Conservation (phyloP, 1,139 yeast genomes). For the Candida neerlandica region DNA sequence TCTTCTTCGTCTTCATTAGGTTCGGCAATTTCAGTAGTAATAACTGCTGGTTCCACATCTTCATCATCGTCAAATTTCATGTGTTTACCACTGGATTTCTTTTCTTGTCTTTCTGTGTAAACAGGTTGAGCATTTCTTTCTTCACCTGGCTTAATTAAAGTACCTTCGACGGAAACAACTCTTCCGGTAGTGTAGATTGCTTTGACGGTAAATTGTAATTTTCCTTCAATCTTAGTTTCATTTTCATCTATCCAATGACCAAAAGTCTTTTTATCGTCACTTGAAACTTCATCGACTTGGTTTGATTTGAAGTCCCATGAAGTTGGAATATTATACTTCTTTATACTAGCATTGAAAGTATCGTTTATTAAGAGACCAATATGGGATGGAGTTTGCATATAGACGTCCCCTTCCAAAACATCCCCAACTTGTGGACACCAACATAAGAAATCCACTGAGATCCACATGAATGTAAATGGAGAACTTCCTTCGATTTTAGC, state of each 20-base stretch:
- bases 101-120: conserved; percentile 24
- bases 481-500: conserved; percentile 78
- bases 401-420: conserved; percentile 78
- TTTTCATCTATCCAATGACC: conserved; percentile 87
- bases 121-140: conserved; percentile 61
- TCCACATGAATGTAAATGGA: conserved; percentile 89
- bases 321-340: conserved; percentile 77
- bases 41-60: conserved; percentile 19
- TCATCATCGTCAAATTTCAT: conserved; percentile 47
- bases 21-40: conserved; percentile 29
- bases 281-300: conserved; percentile 60
- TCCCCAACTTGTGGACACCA: conserved; percentile 93
- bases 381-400: conserved; percentile 94
- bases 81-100: conserved; percentile 28
- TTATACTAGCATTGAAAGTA: conserved; percentile 92
- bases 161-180: conserved; percentile 84
- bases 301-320: conserved; percentile 82
- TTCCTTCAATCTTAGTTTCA: conserved; percentile 78
- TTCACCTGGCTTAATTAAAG: conserved; percentile 65
- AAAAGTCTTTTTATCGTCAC: conserved; percentile 46
- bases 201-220: conserved; percentile 71
- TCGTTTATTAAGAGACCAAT: conserved; percentile 89
- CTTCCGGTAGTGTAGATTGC: conserved; percentile 76
- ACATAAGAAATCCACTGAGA: conserved; percentile 76
- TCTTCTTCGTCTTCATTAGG: conserved; percentile 24